phyloP scores from a whole-genome alignment of 2,329 filamentous ascomycete genomes.

The Hypocrella siamensis region DNA sequence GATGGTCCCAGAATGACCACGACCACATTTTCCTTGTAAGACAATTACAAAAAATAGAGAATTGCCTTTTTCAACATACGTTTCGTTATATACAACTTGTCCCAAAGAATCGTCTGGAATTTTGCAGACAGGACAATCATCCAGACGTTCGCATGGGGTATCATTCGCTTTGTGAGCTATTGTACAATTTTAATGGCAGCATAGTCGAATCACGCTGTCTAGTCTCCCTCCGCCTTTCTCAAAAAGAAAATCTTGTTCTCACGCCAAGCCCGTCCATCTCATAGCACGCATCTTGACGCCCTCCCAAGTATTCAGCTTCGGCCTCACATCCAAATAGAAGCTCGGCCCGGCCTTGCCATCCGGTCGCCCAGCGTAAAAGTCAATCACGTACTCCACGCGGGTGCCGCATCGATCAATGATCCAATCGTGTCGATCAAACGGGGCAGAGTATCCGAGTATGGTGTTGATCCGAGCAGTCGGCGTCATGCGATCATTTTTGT shows the following conservation, averaged over 20 bases:
- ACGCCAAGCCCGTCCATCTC: slow-evolving; percentile 34
- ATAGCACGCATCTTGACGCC: slow-evolving; percentile 50
- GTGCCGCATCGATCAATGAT: slow-evolving; percentile 81
- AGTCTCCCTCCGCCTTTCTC: neutral
- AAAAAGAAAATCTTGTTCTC: slow-evolving; percentile 1
- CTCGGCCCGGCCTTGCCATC: slow-evolving; percentile 26
- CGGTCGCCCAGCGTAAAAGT: slow-evolving; percentile 73
- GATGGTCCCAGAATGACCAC: no score
- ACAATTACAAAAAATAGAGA: no score
- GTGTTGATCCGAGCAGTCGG: slow-evolving; percentile 74
- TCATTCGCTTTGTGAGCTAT: no score
- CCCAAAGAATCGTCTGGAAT: no score
- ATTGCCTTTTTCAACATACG: no score
- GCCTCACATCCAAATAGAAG: slow-evolving; percentile 53
- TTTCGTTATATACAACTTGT: no score
- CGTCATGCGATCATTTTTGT: slow-evolving; percentile 53
- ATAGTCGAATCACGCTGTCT: no score
- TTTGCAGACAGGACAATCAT: no score
- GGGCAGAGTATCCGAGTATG: slow-evolving; percentile 71
- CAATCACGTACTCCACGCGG: slow-evolving; percentile 86
- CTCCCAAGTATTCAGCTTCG: slow-evolving; percentile 53
- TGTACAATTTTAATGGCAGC: no score
- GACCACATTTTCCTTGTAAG: no score
- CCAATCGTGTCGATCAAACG: slow-evolving; percentile 97
- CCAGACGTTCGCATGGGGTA: no score